These are phyloP conservation scores for Cubamyces sp. DNA, from an alignment of 768 basidiomycete species.

Conservation along the genomic window DNA sequence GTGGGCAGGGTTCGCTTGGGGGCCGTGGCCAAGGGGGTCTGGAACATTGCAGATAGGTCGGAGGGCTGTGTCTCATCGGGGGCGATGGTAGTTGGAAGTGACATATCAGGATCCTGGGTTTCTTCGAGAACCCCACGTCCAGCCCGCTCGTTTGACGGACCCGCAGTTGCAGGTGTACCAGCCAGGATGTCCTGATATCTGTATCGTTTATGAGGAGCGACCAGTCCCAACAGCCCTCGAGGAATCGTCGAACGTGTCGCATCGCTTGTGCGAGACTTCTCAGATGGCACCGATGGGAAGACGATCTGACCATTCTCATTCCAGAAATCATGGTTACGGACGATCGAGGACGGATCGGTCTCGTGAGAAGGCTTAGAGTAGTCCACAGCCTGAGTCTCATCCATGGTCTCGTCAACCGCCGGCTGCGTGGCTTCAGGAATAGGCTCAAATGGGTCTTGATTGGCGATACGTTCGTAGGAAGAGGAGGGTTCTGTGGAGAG, in stretches of 20 bases:
- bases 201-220: conserved; percentile 21
- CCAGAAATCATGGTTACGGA: conserved; percentile 2
- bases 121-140: background rate
- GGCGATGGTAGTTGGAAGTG: background rate
- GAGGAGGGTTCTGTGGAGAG: conserved; percentile 23
- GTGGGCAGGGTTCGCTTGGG: conserved; percentile 11
- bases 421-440: conserved; percentile 20
- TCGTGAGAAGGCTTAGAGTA: conserved; percentile 9
- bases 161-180: background rate
- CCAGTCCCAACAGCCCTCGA: conserved; percentile 7
- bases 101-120: conserved; percentile 4
- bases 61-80: conserved; percentile 32
- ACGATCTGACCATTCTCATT: conserved; percentile 18
- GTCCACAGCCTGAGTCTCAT: background rate
- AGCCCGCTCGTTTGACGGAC: background rate
- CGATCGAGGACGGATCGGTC: background rate
- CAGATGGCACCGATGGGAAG: conserved; percentile 6
- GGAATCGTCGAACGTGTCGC: conserved; percentile 1
- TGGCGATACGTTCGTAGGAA: conserved; percentile 24
- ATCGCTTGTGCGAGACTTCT: conserved; percentile 1
- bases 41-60: conserved; percentile 15
- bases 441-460: conserved; percentile 15
- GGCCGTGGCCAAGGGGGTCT: conserved; percentile 1
- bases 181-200: conserved; percentile 19
- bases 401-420: background rate